Evolutionary conservation across 768 basidiomycete genomes (phyloP).

Genomic region (Favolaschia claudopus): DNA sequence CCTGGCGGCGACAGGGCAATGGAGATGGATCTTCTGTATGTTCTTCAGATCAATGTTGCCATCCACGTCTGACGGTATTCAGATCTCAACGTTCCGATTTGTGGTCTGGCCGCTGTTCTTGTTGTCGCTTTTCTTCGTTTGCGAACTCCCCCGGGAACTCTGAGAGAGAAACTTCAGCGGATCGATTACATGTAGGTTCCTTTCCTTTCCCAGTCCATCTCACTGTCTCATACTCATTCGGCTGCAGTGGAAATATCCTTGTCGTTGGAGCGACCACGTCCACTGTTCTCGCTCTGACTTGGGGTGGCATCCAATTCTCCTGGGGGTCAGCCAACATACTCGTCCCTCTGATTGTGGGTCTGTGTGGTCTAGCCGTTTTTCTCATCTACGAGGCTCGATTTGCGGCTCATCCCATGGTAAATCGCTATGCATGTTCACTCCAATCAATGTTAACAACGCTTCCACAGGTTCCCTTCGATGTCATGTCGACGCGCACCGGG

Average conservation of each 20-base stretch:
- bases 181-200: constrained; percentile 46
- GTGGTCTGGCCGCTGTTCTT: constrained; percentile 29
- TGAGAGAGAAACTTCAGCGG: constrained; percentile 38
- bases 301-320: constrained; percentile 49
- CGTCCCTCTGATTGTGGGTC: constrained; percentile 48
- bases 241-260: constrained; percentile 41
- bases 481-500: constrained; percentile 39
- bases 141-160: constrained; percentile 38
- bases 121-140: constrained; percentile 40
- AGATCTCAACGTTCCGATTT: neutral
- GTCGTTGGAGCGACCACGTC: constrained; percentile 37
- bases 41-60: constrained; percentile 43
- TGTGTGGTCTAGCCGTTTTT: constrained; percentile 44
- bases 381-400: constrained; percentile 43
- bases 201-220: neutral
- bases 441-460: too few relatives aligned
- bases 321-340: constrained; percentile 49
- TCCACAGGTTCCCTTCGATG: constrained; percentile 36
- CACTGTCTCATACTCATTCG: neutral
- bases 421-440: neutral
- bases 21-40: constrained; percentile 52
- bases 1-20: constrained; percentile 36
- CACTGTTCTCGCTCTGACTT: constrained; percentile 40
- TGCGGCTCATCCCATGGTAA: constrained; percentile 42
- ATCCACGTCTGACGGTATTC: constrained; percentile 30